These are phyloP conservation scores for Drechslerella dactyloides DNA, from an alignment of 2,329 filamentous ascomycete species.

Conservation along the genomic window DNA sequence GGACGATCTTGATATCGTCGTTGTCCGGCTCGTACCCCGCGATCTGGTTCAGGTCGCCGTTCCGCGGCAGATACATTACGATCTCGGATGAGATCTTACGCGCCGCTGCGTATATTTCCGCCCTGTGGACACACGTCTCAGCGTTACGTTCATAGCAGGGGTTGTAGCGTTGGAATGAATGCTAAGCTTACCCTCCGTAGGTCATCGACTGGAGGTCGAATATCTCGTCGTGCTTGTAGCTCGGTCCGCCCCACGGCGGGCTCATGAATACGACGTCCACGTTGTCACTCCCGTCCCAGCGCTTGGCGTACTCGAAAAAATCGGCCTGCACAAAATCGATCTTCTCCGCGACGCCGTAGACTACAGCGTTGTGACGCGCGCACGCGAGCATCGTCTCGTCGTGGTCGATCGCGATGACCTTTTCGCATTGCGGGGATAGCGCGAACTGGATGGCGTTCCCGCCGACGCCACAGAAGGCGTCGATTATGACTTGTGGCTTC, in stretches of 20 bases:
- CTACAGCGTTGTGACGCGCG: constrained; percentile 85
- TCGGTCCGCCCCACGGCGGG: constrained; percentile 75
- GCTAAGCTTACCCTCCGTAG: constrained; percentile 50
- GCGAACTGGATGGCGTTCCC: constrained; percentile 97
- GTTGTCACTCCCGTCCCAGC: constrained; percentile 61
- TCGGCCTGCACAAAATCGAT: constrained; percentile 89
- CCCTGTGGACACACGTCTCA: constrained; percentile 69
- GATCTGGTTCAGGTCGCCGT: constrained; percentile 80
- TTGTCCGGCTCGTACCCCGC: constrained; percentile 63
- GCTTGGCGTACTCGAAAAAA: constrained; percentile 71
- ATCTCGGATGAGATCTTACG: constrained; percentile 63
- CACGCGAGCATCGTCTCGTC: constrained; percentile 81
- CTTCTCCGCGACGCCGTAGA: constrained; percentile 78
- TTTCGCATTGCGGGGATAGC: constrained; percentile 76
- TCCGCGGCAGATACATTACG: constrained; percentile 83
- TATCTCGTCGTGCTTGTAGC: constrained; percentile 70
- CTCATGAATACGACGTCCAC: constrained; percentile 59
- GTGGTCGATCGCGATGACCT: constrained; percentile 86
- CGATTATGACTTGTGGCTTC: constrained; percentile 70
- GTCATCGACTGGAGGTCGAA: constrained; percentile 87
- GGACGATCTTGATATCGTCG: constrained; percentile 73
- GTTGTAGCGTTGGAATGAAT: too few species aligned
- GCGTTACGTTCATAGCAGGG: not conserved
- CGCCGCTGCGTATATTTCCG: constrained; percentile 67
- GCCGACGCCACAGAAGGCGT: constrained; percentile 88